These are phyloP conservation scores for Triticum dicoccoides DNA, from an alignment of 176 grass and related monocot genomes.

Conservation along the genomic window DNA sequence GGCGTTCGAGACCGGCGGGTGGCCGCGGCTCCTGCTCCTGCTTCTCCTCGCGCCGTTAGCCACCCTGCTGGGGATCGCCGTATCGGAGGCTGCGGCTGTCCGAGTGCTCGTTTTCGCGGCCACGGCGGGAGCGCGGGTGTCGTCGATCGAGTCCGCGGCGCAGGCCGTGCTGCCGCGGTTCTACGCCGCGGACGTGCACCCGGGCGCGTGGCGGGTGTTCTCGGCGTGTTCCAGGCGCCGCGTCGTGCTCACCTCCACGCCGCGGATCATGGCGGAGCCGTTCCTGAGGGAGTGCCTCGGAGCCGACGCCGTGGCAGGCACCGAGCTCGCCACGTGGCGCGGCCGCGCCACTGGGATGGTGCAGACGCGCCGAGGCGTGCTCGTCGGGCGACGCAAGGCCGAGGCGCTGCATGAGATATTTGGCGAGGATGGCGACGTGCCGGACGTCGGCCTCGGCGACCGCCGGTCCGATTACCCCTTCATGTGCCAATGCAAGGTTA, in stretches of 20 bases:
- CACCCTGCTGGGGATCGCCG: constrained; percentile 17
- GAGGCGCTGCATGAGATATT: constrained; percentile 39
- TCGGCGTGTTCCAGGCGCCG: constrained; percentile 17
- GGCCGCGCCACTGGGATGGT: constrained; percentile 42
- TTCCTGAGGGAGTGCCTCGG: constrained; percentile 67
- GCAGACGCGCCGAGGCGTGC: constrained; percentile 16
- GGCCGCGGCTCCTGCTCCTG: constrained; percentile 52
- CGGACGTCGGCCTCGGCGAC: constrained; percentile 58
- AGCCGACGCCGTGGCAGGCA: constrained; percentile 52
- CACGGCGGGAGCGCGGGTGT: constrained; percentile 29
- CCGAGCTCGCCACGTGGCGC: constrained; percentile 52
- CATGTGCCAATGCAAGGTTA: constrained; percentile 65
- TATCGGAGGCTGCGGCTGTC: constrained; percentile 48
- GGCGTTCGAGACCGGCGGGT: constrained; percentile 66
- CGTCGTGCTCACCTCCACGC: constrained; percentile 38
- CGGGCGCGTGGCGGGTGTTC: constrained; percentile 43
- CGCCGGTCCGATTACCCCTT: constrained; percentile 50
- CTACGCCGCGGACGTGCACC: constrained; percentile 60
- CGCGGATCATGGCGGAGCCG: constrained; percentile 67
- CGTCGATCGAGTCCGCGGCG: constrained; percentile 54
- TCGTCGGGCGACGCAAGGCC: constrained; percentile 25
- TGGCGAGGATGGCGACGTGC: constrained; percentile 18
- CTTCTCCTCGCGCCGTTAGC: constrained; percentile 52
- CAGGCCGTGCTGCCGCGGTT: constrained; percentile 60
- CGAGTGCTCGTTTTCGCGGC: constrained; percentile 61